phyloP scores from a whole-genome alignment of 129 eudicot species.

The Pittosporum tobira region DNA sequence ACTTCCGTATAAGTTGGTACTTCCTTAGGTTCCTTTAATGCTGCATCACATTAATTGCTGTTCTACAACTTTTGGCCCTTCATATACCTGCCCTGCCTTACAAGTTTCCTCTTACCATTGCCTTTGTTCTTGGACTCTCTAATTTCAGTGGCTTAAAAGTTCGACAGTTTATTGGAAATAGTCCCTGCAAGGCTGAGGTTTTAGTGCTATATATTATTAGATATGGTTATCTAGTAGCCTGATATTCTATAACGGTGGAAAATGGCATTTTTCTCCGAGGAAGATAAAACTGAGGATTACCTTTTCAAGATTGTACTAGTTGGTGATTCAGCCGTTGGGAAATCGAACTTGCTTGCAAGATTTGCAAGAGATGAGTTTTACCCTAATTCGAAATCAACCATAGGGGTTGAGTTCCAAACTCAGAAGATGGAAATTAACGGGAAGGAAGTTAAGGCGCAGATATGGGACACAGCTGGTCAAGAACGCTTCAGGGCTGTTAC shows the following conservation, averaged over 20 bases:
- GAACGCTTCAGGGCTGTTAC: constrained; percentile 91
- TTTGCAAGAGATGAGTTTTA: constrained; percentile 91
- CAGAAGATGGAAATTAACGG: constrained; percentile 70
- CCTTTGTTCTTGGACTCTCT: constrained; percentile 9
- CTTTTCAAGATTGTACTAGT: constrained; percentile 76
- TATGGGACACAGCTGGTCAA: constrained; percentile 91
- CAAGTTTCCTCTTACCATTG: constrained; percentile 9
- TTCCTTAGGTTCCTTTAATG: background rate
- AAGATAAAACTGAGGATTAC: constrained; percentile 56
- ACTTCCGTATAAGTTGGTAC: too few relatives aligned
- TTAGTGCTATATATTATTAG: constrained; percentile 22
- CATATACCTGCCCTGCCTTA: constrained; percentile 14
- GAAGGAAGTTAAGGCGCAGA: constrained; percentile 78
- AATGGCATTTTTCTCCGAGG: constrained; percentile 52
- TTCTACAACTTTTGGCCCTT: background rate
- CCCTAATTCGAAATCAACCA: constrained; percentile 81
- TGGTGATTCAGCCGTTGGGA: constrained; percentile 95
- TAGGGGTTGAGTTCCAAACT: constrained; percentile 85
- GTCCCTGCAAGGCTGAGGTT: too few relatives aligned
- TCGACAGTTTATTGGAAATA: constrained; percentile 9
- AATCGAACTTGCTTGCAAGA: constrained; percentile 88
- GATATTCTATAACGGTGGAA: too few relatives aligned
- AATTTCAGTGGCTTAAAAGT: too few relatives aligned
- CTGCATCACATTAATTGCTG: constrained; percentile 7
- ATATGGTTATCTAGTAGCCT: constrained; percentile 29